Evolutionary conservation across 2,329 filamentous ascomycete genomes (phyloP), one percentile per base, ranked within the genome.

Genomic region (Aspergillus puulaauensis): DNA sequence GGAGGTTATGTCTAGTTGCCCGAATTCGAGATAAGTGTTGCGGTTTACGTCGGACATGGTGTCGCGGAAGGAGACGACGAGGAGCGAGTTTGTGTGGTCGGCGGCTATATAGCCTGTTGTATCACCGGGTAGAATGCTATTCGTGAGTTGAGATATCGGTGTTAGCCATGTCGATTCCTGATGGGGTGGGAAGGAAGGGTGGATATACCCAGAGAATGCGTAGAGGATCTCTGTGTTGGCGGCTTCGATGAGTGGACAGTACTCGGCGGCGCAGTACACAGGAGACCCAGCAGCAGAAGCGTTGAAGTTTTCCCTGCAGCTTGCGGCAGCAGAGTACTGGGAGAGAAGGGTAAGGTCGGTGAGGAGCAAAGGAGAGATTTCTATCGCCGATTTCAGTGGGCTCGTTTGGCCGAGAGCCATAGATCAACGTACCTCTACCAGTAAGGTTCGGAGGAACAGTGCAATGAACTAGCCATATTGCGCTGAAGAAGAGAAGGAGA

Each of bases 251-350:
- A 71, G 64, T 2, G 77, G 72, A 60, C 80, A 82, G 58, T 77
- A 79, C 1, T 72, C 73, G 6, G 72, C 62, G 0, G 66, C 59
- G 61, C 80, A 82, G n/a, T 67, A 70, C 39, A 81, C 50, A 47
- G 74, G 72, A 6, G 75, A 76, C 54, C 69, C 69, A 4, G 72
- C 54, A 31, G 70, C 70, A 6, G 46, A 48, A n/a, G 23, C 11
- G 56, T 78, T 68, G 64, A 79, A 77, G 69, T 82, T 82, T 14
- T 56, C 64, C 3, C 69, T 61, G 63, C 80, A 82, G 65, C 82
- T 82, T 12, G 79, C 70, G 0, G 80, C 79, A 3, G 79, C 79
- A 3, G 78, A 75, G 64, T 80, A 82, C 59, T 82, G 77, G 54
- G 75, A 74, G 62, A 77, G 77, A 61, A 80, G 74, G 5, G 72